Conservation (phyloP, 2,329 filamentous ascomycete genomes). For the Stagonosporopsis rhizophila region DNA sequence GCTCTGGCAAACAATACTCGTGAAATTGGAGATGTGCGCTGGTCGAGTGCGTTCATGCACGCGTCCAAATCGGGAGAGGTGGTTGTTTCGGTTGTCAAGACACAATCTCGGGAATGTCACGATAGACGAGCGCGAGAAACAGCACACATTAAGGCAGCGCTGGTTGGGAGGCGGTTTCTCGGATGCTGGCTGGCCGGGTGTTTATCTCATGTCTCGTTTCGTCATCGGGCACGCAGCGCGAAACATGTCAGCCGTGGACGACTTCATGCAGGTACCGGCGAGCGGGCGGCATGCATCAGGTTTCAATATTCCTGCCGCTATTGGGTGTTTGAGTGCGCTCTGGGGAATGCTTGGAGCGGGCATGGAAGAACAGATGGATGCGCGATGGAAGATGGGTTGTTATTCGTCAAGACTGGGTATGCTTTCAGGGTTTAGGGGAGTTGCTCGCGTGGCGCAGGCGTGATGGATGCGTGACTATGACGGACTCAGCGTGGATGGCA, state of each 20-base stretch:
- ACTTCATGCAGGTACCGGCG: constrained; percentile 14
- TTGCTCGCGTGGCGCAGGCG: constrained; percentile 18
- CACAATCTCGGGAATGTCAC: neutral
- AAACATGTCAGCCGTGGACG: neutral
- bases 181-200: neutral
- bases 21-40: neutral
- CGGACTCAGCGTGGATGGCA: neutral
- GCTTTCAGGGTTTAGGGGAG: neutral
- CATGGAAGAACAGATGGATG: neutral
- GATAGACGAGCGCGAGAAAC: constrained; percentile 4
- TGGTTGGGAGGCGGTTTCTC: neutral
- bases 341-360: neutral
- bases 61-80: neutral
- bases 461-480: constrained; percentile 5
- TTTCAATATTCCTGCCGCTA: constrained; percentile 17
- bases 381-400: neutral
- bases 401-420: neutral
- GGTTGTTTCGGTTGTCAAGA: constrained; percentile 8
- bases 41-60: constrained; percentile 11
- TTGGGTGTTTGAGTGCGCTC: constrained; percentile 10
- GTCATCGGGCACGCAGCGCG: constrained; percentile 1
- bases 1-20: constrained; percentile 2
- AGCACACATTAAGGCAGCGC: neutral
- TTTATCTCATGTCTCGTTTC: neutral
- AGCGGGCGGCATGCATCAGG: constrained; percentile 8